phyloP scores from a whole-genome alignment of 116 monocot genomes.

The Iris pallida region DNA sequence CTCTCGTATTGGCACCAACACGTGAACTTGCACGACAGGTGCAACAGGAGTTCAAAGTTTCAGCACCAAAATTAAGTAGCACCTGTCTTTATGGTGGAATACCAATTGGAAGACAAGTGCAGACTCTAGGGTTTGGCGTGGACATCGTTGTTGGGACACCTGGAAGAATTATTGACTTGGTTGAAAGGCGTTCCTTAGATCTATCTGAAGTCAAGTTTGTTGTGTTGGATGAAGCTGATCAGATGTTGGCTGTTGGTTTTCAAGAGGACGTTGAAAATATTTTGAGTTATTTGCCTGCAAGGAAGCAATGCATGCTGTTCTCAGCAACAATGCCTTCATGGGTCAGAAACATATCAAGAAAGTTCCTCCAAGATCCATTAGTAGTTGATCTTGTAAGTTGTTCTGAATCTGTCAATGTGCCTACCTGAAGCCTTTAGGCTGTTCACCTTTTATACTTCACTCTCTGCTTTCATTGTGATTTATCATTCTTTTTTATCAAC shows the following conservation, averaged over 20 bases:
- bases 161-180: constrained; percentile 37
- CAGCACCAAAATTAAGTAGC: constrained; percentile 28
- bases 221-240: constrained; percentile 46
- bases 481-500: background rate
- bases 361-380: constrained; percentile 35
- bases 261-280: constrained; percentile 36
- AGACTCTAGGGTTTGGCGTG: constrained; percentile 24
- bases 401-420: background rate
- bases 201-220: constrained; percentile 37
- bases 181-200: constrained; percentile 37
- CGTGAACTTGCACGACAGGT: constrained; percentile 39
- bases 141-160: constrained; percentile 41
- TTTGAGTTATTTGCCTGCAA: constrained; percentile 26
- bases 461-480: constrained; percentile 1
- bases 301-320: constrained; percentile 35
- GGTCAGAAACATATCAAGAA: constrained; percentile 27
- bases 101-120: constrained; percentile 25
- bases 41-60: constrained; percentile 27
- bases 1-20: constrained; percentile 38
- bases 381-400: constrained; percentile 52
- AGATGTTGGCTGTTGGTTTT: constrained; percentile 42
- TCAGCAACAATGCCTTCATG: constrained; percentile 45
- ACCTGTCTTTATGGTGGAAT: constrained; percentile 35
- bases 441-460: background rate
- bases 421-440: background rate